These are phyloP conservation scores for Bruguiera gymnorhiza DNA, from an alignment of 345 rosid genomes.

Conservation along the genomic window DNA sequence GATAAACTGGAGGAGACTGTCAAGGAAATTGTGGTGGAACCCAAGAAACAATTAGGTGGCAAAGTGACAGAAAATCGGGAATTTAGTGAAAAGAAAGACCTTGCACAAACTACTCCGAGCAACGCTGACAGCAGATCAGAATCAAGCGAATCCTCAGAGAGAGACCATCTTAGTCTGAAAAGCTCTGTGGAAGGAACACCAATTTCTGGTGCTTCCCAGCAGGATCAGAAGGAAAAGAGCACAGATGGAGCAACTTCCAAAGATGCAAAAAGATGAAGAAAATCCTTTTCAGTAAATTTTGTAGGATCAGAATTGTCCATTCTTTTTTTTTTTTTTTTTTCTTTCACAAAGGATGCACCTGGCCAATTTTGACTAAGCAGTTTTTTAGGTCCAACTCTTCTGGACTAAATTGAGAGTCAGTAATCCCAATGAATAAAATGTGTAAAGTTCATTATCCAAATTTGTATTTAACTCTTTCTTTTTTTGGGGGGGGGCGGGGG, in stretches of 20 bases:
- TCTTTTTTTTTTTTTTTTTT: neutral
- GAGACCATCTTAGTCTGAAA: constrained; percentile 7
- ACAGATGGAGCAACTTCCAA: constrained; percentile 17
- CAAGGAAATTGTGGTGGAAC: constrained; percentile 55
- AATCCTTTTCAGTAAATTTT: constrained; percentile 1
- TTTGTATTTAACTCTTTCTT: too few relatives aligned
- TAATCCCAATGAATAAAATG: too few relatives aligned
- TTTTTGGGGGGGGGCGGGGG: too few relatives aligned
- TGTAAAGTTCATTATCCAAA: too few relatives aligned
- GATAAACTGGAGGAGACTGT: constrained; percentile 67
- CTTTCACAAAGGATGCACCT: neutral
- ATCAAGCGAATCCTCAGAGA: constrained; percentile 21
- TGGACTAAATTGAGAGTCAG: neutral
- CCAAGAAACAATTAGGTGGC: constrained; percentile 45
- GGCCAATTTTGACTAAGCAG: neutral
- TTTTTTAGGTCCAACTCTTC: neutral
- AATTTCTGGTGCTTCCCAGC: constrained; percentile 17
- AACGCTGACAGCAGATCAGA: constrained; percentile 9
- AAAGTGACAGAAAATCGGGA: constrained; percentile 32
- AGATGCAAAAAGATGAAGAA: constrained; percentile 15
- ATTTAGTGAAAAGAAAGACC: constrained; percentile 23
- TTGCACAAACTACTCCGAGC: constrained; percentile 6
- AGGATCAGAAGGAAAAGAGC: constrained; percentile 26
- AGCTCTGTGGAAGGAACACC: constrained; percentile 17
- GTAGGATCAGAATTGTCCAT: neutral